Evolutionary conservation across 306 rosid genomes (phyloP).

Genomic region (Sechiopsis laciniata): DNA sequence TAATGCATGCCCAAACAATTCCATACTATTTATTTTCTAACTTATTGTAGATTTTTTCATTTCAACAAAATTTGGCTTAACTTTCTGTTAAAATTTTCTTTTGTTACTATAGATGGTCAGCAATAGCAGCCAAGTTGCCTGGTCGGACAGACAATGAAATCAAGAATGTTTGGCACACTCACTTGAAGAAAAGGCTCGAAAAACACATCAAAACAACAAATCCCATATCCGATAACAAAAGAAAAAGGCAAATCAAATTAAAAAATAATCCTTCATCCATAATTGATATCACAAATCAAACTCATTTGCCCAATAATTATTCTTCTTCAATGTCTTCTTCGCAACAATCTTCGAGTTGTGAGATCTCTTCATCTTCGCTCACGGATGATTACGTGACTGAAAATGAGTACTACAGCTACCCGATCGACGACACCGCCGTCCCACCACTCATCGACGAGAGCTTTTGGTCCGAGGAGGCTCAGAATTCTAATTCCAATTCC

Average conservation of each 20-base stretch:
- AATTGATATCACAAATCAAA: neutral
- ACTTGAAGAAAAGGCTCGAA: constrained; percentile 68
- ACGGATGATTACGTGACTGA: neutral
- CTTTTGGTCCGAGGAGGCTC: constrained; percentile 15
- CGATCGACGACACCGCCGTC: constrained; percentile 42
- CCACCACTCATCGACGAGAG: constrained; percentile 26
- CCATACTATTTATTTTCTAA: too few relatives aligned
- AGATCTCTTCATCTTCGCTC: constrained; percentile 11
- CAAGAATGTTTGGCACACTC: constrained; percentile 96
- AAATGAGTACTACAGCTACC: constrained; percentile 12
- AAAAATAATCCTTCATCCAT: constrained; percentile 24
- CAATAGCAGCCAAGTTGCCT: constrained; percentile 83
- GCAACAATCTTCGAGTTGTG: constrained; percentile 15
- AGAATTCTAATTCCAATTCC: neutral
- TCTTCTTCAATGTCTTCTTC: constrained; percentile 14
- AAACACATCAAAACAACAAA: constrained; percentile 11
- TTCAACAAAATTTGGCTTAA: too few relatives aligned
- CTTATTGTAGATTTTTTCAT: too few relatives aligned
- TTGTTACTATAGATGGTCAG: constrained; percentile 70
- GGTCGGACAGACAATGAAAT: constrained; percentile 95
- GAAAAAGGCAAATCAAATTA: constrained; percentile 37
- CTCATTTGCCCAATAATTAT: neutral
- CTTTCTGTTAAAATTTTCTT: too few relatives aligned
- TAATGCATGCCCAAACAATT: too few relatives aligned
- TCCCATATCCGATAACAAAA: constrained; percentile 30